Conservation (phyloP, 305 asterid species). For the Fraxinus sp. region DNA sequence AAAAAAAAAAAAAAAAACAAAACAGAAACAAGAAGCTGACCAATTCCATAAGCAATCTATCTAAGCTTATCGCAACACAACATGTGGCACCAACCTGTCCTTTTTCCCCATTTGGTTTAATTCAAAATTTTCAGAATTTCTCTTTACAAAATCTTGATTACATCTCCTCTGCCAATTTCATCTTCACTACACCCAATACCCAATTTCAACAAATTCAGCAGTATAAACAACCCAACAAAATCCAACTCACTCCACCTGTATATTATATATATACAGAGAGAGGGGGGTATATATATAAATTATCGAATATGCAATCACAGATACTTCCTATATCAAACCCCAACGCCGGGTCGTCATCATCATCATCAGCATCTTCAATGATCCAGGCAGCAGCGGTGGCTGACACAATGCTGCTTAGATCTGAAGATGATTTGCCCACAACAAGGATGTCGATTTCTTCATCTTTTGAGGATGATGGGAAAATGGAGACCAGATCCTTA, state of each 20-base stretch:
- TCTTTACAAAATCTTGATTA: neutral
- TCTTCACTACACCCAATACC: neutral
- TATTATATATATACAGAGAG: neutral
- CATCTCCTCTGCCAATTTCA: neutral
- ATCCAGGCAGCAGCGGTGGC: constrained; percentile 24
- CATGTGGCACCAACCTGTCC: constrained; percentile 33
- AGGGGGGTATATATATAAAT: neutral
- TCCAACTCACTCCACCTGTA: constrained; percentile 5
- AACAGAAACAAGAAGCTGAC: neutral
- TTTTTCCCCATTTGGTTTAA: neutral
- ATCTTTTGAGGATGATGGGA: constrained; percentile 39
- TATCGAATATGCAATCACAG: constrained; percentile 41
- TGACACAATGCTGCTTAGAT: constrained; percentile 49
- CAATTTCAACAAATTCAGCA: constrained; percentile 11
- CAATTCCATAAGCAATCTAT: neutral
- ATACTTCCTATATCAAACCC: constrained; percentile 69
- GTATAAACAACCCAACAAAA: neutral
- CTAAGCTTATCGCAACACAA: constrained; percentile 11
- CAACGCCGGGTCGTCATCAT: constrained; percentile 10
- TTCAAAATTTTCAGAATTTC: constrained; percentile 6
- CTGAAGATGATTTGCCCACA: constrained; percentile 48
- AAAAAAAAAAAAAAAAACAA: too few relatives aligned
- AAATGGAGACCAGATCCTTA: constrained; percentile 52
- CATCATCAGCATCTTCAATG: constrained; percentile 23
- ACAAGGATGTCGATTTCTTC: constrained; percentile 48